A percentile compares a stretch with the other conserved stretches of the same genome.
phyloP scores from a whole-genome alignment of 2,329 filamentous ascomycete species.

The Chalaropsis ovoidea region DNA sequence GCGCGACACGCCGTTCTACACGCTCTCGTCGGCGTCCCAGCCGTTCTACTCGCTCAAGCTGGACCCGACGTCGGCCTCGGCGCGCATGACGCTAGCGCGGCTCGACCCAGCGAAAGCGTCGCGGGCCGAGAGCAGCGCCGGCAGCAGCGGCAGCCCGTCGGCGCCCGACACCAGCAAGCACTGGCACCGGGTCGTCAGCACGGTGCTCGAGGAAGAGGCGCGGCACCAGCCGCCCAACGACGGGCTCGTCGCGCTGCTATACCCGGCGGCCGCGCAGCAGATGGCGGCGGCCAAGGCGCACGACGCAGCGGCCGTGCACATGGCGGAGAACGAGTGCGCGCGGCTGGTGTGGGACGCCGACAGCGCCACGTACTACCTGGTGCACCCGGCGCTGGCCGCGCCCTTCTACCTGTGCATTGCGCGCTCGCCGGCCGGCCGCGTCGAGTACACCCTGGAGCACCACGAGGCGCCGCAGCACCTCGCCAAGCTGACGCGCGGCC shows the following conservation, averaged over 20 bases:
- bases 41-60: constrained; percentile 59
- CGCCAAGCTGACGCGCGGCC: constrained; percentile 49
- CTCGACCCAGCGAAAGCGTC: constrained; percentile 51
- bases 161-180: constrained; percentile 35
- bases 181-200: constrained; percentile 50
- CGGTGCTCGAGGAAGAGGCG: constrained; percentile 47
- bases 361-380: constrained; percentile 49
- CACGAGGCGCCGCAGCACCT: constrained; percentile 51
- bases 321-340: constrained; percentile 59
- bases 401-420: constrained; percentile 53
- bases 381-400: constrained; percentile 52
- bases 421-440: constrained; percentile 39
- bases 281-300: constrained; percentile 49
- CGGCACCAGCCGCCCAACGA: constrained; percentile 48
- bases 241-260: constrained; percentile 57
- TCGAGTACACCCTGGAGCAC: constrained; percentile 57
- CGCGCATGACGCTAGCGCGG: constrained; percentile 48
- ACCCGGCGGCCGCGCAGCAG: constrained; percentile 54
- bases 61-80: constrained; percentile 53
- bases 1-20: constrained; percentile 55
- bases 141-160: constrained; percentile 28
- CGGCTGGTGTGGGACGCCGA: constrained; percentile 63
- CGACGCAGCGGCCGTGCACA: constrained; percentile 44
- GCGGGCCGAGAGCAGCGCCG: constrained; percentile 37
- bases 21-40: constrained; percentile 50